Percentiles rank a stretch among this genome's conserved stretches.
Evolutionary conservation across 768 basidiomycete species (phyloP).

Genomic region (Tubosaeta sp.): DNA sequence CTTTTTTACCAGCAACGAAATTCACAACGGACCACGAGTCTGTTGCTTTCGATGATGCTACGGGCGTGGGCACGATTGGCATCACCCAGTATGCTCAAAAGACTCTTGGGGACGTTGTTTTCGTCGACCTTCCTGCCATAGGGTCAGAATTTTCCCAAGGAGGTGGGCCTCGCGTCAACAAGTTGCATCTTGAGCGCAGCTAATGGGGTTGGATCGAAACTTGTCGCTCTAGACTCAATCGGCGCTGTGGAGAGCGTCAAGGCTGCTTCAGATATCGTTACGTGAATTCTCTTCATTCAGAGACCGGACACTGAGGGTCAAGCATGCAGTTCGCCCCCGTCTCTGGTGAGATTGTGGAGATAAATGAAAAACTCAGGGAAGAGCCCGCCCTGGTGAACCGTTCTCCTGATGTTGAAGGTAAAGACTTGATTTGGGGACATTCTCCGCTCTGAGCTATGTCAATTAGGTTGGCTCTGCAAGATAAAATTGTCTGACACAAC

Average conservation of each 20-base stretch:
- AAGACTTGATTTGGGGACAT: background rate
- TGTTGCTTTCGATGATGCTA: conserved; percentile 70
- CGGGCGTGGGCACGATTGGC: conserved; percentile 72
- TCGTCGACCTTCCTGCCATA: conserved; percentile 78
- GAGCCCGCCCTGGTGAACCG: conserved; percentile 86
- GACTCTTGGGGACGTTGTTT: conserved; percentile 93
- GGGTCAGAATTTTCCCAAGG: conserved; percentile 65
- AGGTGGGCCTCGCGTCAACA: conserved; percentile 47
- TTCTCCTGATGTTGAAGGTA: conserved; percentile 79
- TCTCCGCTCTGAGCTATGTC: background rate
- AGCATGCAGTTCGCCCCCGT: conserved; percentile 79
- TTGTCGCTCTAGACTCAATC: conserved; percentile 55
- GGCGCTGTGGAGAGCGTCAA: conserved; percentile 97
- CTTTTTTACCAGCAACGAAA: conserved; percentile 51
- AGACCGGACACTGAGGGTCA: conserved; percentile 7
- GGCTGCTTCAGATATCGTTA: conserved; percentile 90
- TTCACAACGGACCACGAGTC: conserved; percentile 90
- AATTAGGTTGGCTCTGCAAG: conserved; percentile 92
- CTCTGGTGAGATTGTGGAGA: conserved; percentile 74
- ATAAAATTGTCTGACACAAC: conserved; percentile 72
- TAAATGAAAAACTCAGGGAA: conserved; percentile 66
- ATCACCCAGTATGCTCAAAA: conserved; percentile 93
- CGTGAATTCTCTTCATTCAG: conserved; percentile 20
- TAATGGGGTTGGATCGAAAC: conserved; percentile 4
- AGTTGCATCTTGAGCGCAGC: background rate